These are phyloP conservation scores for Rosa rugosa DNA, from an alignment of 306 rosid genomes.

Conservation along the genomic window DNA sequence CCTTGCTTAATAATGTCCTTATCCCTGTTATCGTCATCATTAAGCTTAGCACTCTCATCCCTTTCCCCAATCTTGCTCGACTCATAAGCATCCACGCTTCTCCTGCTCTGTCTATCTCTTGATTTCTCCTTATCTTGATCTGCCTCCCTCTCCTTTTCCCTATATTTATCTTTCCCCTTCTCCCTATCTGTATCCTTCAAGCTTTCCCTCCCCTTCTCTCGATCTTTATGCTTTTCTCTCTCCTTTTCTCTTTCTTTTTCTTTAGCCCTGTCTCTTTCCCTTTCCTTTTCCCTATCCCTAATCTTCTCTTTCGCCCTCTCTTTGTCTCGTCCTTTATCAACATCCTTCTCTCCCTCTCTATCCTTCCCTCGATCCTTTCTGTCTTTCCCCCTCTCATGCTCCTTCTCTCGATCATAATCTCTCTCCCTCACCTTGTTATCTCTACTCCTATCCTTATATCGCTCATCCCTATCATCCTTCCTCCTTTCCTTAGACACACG, in stretches of 20 bases:
- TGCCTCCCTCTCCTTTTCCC: conserved; percentile 52
- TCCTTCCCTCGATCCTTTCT: conserved; percentile 59
- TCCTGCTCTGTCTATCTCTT: conserved; percentile 52
- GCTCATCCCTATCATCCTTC: conserved; percentile 73
- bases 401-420: conserved; percentile 71
- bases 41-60: conserved; percentile 42
- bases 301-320: conserved; percentile 63
- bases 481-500: conserved; percentile 61
- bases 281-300: conserved; percentile 47
- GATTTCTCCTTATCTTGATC: conserved; percentile 50
- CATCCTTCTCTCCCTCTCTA: conserved; percentile 53
- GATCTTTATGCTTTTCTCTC: conserved; percentile 17
- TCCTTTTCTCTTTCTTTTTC: conserved; percentile 24
- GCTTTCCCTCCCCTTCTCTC: conserved; percentile 26
- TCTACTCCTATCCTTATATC: conserved; percentile 65
- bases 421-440: conserved; percentile 63
- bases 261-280: conserved; percentile 20
- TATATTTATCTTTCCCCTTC: conserved; percentile 47
- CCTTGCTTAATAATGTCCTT: conserved; percentile 46
- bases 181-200: conserved; percentile 25
- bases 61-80: conserved; percentile 43
- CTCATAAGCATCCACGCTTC: conserved; percentile 52
- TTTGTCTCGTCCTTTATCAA: conserved; percentile 57
- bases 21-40: conserved; percentile 46
- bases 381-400: conserved; percentile 64